These are phyloP conservation scores for Phytophthora tentaculata DNA, from an alignment of 352 stramenopile genomes.

Conservation along the genomic window DNA sequence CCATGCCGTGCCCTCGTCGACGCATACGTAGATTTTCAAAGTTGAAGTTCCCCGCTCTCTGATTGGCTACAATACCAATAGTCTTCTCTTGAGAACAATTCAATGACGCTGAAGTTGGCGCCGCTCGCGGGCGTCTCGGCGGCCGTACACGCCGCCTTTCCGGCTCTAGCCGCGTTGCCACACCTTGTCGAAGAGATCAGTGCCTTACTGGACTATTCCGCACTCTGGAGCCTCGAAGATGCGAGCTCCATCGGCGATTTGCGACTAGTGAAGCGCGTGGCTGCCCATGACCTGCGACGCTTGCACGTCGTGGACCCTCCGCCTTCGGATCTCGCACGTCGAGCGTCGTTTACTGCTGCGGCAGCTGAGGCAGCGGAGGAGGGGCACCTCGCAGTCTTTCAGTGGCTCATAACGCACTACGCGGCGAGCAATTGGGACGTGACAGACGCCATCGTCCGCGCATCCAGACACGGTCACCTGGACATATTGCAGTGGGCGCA, in stretches of 20 bases:
- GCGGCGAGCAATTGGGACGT: slow-evolving; percentile 24
- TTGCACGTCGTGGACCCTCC: slow-evolving; percentile 17
- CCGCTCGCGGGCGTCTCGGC: slow-evolving; percentile 28
- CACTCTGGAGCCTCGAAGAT: slow-evolving; percentile 32
- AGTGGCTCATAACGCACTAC: slow-evolving; percentile 39
- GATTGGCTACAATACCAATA: background rate
- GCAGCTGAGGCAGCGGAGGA: slow-evolving; percentile 24
- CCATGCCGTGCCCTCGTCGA: too few relatives aligned
- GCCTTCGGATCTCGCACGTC: slow-evolving; percentile 19
- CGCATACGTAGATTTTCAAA: too few relatives aligned
- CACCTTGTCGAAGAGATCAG: slow-evolving; percentile 34
- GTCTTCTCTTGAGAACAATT: slow-evolving; percentile 11
- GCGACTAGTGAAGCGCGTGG: slow-evolving; percentile 35
- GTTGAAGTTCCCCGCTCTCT: too few relatives aligned
- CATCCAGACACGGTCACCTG: slow-evolving; percentile 34
- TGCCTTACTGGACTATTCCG: slow-evolving; percentile 34
- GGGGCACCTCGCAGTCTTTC: slow-evolving; percentile 27
- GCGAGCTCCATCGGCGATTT: slow-evolving; percentile 36
- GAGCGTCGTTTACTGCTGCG: slow-evolving; percentile 25
- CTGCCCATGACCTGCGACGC: slow-evolving; percentile 26
- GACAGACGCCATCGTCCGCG: slow-evolving; percentile 36
- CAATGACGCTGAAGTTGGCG: slow-evolving; percentile 9
- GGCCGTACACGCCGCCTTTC: slow-evolving; percentile 31
- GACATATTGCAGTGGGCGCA: slow-evolving; percentile 31
- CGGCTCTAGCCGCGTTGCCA: slow-evolving; percentile 32